Conservation (phyloP, 1,284 basidiomycete genomes). For the Macrocystidia cucumis region DNA sequence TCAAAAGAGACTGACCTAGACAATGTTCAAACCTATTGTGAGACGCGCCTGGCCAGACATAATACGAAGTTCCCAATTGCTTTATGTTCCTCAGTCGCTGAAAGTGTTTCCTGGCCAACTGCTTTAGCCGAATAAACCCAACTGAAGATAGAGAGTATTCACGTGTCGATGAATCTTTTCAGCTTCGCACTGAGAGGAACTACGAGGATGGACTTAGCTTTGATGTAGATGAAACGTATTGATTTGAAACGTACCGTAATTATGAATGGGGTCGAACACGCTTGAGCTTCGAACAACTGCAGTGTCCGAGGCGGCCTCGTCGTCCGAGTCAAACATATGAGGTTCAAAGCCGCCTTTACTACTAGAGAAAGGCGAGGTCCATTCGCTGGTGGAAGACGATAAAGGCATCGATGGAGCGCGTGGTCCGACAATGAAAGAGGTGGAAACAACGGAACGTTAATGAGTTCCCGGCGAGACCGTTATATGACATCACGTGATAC, state of each 20-base stretch:
- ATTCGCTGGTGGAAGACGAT: too few species aligned
- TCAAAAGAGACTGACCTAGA: slow-evolving; percentile 39
- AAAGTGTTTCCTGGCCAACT: slow-evolving; percentile 50
- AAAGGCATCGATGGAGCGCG: too few species aligned
- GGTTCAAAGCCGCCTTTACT: too few species aligned
- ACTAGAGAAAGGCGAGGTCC: too few species aligned
- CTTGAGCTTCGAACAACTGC: too few species aligned
- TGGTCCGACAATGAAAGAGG: too few species aligned
- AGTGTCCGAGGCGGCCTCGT: too few species aligned
- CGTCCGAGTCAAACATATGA: too few species aligned
- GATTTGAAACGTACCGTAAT: slow-evolving; percentile 30
- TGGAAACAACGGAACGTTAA: too few species aligned
- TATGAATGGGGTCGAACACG: slow-evolving; percentile 43
- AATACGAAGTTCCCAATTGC: slow-evolving; percentile 68
- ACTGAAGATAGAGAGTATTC: slow-evolving; percentile 10
- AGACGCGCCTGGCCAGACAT: slow-evolving; percentile 68
- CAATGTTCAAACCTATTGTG: slow-evolving; percentile 79
- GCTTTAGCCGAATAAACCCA: slow-evolving; percentile 6
- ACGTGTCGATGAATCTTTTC: slow-evolving; percentile 41
- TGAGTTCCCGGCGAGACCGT: too few species aligned
- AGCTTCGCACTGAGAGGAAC: slow-evolving; percentile 28
- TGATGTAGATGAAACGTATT: neutral
- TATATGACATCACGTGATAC: too few species aligned
- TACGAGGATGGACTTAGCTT: slow-evolving; percentile 10
- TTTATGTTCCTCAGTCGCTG: slow-evolving; percentile 69